phyloP scores from a whole-genome alignment of 108 stramenopile species.

The Epithemia pelagica region DNA sequence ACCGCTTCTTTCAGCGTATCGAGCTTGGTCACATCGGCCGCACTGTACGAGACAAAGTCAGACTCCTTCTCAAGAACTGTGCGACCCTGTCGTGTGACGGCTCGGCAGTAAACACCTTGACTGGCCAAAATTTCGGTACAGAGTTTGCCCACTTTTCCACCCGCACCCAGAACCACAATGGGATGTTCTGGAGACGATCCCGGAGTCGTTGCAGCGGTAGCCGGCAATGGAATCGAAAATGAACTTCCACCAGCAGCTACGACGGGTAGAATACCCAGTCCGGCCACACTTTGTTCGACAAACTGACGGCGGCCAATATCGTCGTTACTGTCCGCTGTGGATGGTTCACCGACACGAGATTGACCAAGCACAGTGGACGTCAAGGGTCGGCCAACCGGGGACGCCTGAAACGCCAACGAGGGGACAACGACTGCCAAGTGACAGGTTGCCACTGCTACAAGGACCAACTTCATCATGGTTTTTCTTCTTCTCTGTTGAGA shows the following conservation, averaged over 20 bases:
- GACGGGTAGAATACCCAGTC: background rate
- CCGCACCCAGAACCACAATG: slow-evolving; percentile 9
- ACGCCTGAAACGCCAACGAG: background rate
- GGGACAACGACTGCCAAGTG: background rate
- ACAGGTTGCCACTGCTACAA: background rate
- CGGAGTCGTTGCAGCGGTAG: background rate
- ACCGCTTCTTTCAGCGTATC: slow-evolving; percentile 34
- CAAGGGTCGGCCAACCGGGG: background rate
- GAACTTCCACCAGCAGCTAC: slow-evolving; percentile 11
- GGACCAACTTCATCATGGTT: background rate
- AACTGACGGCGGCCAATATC: background rate
- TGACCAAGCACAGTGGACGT: background rate
- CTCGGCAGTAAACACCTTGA: slow-evolving; percentile 5
- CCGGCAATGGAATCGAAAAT: slow-evolving; percentile 4
- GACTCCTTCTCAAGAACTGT: slow-evolving; percentile 3
- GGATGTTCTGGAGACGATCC: slow-evolving; percentile 4
- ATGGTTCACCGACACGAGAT: background rate
- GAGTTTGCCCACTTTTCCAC: slow-evolving; percentile 9
- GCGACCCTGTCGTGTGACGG: slow-evolving; percentile 8
- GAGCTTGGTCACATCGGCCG: slow-evolving; percentile 49
- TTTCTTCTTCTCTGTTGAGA: no score
- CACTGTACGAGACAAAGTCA: slow-evolving; percentile 9
- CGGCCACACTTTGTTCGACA: background rate
- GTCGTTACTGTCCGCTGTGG: background rate
- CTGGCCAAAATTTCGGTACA: slow-evolving; percentile 12